Evolutionary conservation across 1,284 basidiomycete genomes (phyloP).

Genomic region (Xerocomus minutiporus): DNA sequence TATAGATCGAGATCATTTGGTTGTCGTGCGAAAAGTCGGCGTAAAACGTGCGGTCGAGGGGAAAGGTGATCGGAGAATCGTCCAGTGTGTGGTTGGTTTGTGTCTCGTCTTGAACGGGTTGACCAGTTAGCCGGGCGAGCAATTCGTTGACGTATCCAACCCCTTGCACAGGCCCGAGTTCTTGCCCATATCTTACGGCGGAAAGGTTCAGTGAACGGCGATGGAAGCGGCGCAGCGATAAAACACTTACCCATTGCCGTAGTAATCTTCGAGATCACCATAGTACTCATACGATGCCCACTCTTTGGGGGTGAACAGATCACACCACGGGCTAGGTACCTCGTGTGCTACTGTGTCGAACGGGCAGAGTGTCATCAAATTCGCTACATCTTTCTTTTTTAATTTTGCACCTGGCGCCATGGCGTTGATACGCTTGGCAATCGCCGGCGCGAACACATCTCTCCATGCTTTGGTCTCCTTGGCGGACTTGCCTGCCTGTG

Average conservation of each 20-base stretch:
- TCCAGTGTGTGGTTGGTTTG: conserved; percentile 78
- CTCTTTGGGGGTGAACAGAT: conserved; percentile 54
- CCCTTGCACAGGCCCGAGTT: conserved; percentile 66
- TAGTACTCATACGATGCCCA: conserved; percentile 64
- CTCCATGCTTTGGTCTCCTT: conserved; percentile 48
- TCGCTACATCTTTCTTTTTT: conserved; percentile 50
- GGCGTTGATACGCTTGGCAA: conserved; percentile 59
- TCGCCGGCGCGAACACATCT: conserved; percentile 48
- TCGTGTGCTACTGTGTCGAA: conserved; percentile 65
- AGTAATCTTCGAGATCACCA: conserved; percentile 72
- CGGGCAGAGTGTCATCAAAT: conserved; percentile 69
- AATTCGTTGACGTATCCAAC: conserved; percentile 85
- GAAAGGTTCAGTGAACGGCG: neutral
- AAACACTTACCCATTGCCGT: conserved; percentile 56
- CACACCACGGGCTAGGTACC: conserved; percentile 63
- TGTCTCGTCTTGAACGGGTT: conserved; percentile 61
- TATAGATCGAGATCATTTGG: conserved; percentile 70
- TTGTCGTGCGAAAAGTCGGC: conserved; percentile 82
- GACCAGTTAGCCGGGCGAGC: conserved; percentile 67
- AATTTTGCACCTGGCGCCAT: conserved; percentile 61
- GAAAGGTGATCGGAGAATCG: conserved; percentile 60
- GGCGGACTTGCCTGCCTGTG: conserved; percentile 46
- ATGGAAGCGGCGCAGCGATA: neutral
- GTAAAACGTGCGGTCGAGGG: conserved; percentile 58
- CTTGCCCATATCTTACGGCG: conserved; percentile 52